phyloP scores from a whole-genome alignment of 2,329 filamentous ascomycete genomes.

The Cercospora citrullina region DNA sequence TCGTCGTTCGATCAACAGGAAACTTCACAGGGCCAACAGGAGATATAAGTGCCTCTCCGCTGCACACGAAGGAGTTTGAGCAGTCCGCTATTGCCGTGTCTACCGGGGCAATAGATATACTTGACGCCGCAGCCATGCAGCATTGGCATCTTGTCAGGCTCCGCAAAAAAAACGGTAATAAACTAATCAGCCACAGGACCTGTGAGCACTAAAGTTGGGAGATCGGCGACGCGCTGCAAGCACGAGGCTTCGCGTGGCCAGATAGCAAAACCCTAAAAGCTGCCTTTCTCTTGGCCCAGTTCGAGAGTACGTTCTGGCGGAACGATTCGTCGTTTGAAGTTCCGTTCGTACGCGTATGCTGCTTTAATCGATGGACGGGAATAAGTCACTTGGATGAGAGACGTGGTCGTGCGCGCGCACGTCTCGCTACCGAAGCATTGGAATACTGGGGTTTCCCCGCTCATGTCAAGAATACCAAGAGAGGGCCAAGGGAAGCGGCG shows the following conservation, averaged over 20 bases:
- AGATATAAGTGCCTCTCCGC: background rate
- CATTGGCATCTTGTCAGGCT: conserved; percentile 6
- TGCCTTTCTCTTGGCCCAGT: background rate
- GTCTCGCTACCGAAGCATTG: background rate
- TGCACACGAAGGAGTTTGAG: background rate
- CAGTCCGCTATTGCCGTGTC: conserved; percentile 8
- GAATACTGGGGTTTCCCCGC: conserved; percentile 10
- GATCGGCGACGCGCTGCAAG: conserved; percentile 6
- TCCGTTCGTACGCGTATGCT: background rate
- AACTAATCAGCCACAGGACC: background rate
- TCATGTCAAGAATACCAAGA: conserved; percentile 15
- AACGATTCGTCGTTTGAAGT: background rate
- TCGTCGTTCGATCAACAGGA: background rate
- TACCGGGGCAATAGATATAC: conserved; percentile 6
- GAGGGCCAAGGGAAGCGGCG: conserved; percentile 14
- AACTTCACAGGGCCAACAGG: background rate
- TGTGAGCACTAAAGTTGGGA: background rate
- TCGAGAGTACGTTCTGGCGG: background rate
- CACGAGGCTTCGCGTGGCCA: conserved; percentile 6
- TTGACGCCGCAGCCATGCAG: conserved; percentile 1
- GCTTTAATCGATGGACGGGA: background rate
- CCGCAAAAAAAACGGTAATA: background rate
- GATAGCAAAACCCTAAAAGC: background rate
- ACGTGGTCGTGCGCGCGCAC: background rate
- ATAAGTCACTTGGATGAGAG: background rate